Base-by-base conservation (phyloP, 192 early-diverging fungal genomes). In the Phlyctochytrium planicorne region DNA sequence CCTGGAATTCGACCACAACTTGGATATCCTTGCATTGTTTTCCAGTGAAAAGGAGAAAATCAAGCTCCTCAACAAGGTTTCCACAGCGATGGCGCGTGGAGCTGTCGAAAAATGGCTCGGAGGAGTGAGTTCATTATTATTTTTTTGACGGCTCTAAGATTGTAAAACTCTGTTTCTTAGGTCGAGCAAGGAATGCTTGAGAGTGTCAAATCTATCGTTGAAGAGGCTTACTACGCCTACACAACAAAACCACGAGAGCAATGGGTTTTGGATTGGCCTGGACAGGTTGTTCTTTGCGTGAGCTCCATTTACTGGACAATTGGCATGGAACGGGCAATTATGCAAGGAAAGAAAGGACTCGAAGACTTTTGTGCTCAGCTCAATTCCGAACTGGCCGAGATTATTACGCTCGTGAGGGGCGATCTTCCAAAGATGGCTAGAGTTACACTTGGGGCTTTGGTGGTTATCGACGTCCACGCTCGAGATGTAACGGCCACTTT, bases 191-290 rank as follows among this genome's bases (percentile, higher is more conserved):
- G 74, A 30, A 87, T 87, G 86, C 73, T 87, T 31, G 70, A 74
- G 36, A 87, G 84, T 68, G 82, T 87, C 0, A 78, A 73, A 53
- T 73, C 66, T 34, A 68, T 78, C 29, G 69, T 84, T 14, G 70
- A 78, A 25, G 71, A 81, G 36, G 78, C 86, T 0, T 82, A 81
- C 57, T 53, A 71, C 27, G 86, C 86, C 3, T 87, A 79, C 68
- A 67, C 68, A 34, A 63, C 67, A 30, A 81, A 68, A 32, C 74
- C 82, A 14, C 67, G 86, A 2, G 80, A 80, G 64, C 60, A 87
- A 69, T 87, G 85, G 82, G 86, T 87, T 2, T 67, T 87, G 30
- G 84, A 87, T 30, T 87, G 86, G 86, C 85, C 86, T 20, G 86
- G 86, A 0, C 86, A 87, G 67, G 84, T 85, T 10, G 85, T 87